These are phyloP conservation scores for Saturnispora kantuleensis DNA, from an alignment of 805 yeast genomes.

Conservation along the genomic window DNA sequence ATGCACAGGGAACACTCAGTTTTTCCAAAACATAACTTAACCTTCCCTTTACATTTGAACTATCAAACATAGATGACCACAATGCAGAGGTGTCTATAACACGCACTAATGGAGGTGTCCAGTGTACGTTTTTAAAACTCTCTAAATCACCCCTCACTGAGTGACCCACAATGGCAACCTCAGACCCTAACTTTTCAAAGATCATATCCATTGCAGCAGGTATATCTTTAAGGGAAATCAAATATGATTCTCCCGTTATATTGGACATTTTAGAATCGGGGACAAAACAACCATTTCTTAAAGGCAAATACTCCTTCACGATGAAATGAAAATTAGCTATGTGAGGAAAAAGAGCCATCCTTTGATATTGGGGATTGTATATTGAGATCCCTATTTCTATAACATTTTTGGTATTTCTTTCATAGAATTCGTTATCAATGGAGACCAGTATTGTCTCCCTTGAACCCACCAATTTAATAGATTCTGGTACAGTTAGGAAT, in stretches of 20 bases:
- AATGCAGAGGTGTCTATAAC: conserved; percentile 22
- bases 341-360: conserved; percentile 23
- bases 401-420: conserved; percentile 13
- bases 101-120: conserved; percentile 13
- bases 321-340: conserved; percentile 22
- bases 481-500: conserved; percentile 16
- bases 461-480: conserved; percentile 18
- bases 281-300: conserved; percentile 19
- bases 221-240: conserved; percentile 14
- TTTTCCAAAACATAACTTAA: conserved; percentile 21
- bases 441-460: conserved; percentile 18
- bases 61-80: conserved; percentile 19
- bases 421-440: conserved; percentile 22
- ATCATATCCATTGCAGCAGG: conserved; percentile 12
- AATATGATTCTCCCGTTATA: conserved; percentile 22
- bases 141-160: conserved; percentile 21
- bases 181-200: conserved; percentile 12
- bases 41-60: conserved; percentile 12
- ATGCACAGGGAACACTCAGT: conserved; percentile 22
- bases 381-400: conserved; percentile 24
- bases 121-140: conserved; percentile 13
- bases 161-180: conserved; percentile 23
- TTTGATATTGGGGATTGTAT: conserved; percentile 24
- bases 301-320: conserved; percentile 15
- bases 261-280: conserved; percentile 22